Evolutionary conservation across 306 rosid species (phyloP), one percentile per base, ranked within the genome.

Genomic region (Leucaena leucocephala): DNA sequence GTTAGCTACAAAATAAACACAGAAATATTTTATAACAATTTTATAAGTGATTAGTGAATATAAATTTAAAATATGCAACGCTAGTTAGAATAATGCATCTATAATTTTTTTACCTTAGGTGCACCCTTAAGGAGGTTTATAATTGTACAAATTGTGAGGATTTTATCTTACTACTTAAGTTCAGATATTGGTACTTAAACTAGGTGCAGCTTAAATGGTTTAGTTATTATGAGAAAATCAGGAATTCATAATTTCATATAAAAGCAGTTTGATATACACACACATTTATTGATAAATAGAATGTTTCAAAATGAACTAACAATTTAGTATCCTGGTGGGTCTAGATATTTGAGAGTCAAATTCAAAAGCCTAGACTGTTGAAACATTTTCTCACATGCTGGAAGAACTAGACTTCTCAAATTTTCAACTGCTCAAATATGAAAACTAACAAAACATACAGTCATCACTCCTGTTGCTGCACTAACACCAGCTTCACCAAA

Each of bases 401-500:
- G 44, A 70, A 62, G 64, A 33, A 21, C 43, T 58, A 68, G 13
- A 67, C 61, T 79, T 69, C 48, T 38, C 46, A 72, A 76, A 67
- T 71, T 65, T 70, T 66, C 62, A 77, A 58, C 72, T 14, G 72
- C 59, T 67, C 63, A 78, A 16, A 52, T 71, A 1, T 19, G 43
- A 68, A 78, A 77, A 77, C 75, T 77, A 83, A 66, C 63, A 55
- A 78, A 54, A 83, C 97, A 85, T 91, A 96, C 98, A 54, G 99
- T 96, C 99, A 96, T 96, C 84, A 93, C 94, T 89, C 99, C 99
- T 63, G 99, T 96, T 72, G 98, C 99, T 59, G 99, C 99, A n/a
- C 93, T 93, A 69, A 96, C 86, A 82, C 99, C 99, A 73, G 98
- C 98, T 90, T 96, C 98, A 44, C 99, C 99, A 86, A 96, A 96